Evolutionary conservation across 2,329 filamentous ascomycete species (phyloP), one percentile per base, ranked within the genome.

Genomic region (Orbilia javanica): DNA sequence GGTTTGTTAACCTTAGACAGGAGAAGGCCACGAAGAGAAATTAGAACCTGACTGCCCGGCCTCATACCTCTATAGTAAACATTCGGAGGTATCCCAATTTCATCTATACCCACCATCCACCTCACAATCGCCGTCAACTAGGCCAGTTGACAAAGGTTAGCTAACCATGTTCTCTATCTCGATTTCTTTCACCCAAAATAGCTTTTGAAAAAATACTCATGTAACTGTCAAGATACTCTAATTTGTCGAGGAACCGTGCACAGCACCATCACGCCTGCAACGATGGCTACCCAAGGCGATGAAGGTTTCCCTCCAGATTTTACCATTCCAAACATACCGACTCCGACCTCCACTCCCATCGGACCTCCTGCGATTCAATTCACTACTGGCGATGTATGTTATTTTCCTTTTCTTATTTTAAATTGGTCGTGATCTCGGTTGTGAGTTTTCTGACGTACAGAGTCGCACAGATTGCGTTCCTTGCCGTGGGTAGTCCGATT

Each of bases 381-480:
- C 15, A 42, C 36, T 42, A 34, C 44, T 25, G 5, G 73, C 20
- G 73, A 77, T 44, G 73, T 77, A 52, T 46, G 73, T 57, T 1
- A 29, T 31, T 4, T 25, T n/a, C 42, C n/a, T 13, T 5, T 20
- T 46, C 10, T 13, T 42, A 22, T 2, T 25, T 10, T 15, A 44
- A 36, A 20, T 13, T 20, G 27, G 10, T 8, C 1, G 1, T 39
- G 6, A 22, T 39, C 10, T 42, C 42, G 18, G 2, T 4, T 27
- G 10, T 2, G 18, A 4, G 6, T 25, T 31, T 13, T 25, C 53
- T 67, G 22, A 55, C 20, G 1, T 55, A n/a, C 31, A 1, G 10
- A 7, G 64, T 69, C 62, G 10, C 27, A 52, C 46, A 77, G 73
- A 67, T 71, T 62, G 67, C 52, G n/a, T 77, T 77, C 27, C 62